These are phyloP conservation scores for Fistulinella prunicolor DNA, from an alignment of 768 basidiomycete genomes.

Conservation along the genomic window DNA sequence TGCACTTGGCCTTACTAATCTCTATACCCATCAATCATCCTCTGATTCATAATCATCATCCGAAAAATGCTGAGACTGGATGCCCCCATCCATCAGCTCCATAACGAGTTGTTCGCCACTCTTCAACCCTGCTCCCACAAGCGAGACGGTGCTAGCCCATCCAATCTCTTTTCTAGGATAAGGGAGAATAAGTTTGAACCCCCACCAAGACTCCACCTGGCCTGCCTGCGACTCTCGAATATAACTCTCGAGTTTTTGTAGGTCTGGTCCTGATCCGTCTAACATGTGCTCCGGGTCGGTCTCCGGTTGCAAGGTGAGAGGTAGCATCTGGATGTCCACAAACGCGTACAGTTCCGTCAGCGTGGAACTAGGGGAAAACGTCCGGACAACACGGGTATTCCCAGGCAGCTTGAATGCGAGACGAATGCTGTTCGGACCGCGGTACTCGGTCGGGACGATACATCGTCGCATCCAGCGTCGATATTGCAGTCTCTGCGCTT, in stretches of 20 bases:
- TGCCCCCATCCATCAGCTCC: conserved; percentile 36
- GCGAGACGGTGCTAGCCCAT: conserved; percentile 40
- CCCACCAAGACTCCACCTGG: conserved; percentile 56
- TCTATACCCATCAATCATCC: conserved; percentile 26
- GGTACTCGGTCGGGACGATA: conserved; percentile 37
- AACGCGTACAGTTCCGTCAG: conserved; percentile 69
- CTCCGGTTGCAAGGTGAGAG: conserved; percentile 34
- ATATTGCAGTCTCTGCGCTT: conserved; percentile 48
- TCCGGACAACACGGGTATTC: conserved; percentile 56
- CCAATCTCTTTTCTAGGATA: conserved; percentile 68
- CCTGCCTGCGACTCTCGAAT: conserved; percentile 30
- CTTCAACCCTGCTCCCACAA: conserved; percentile 48
- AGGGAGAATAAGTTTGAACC: conserved; percentile 63
- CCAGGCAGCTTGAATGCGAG: conserved; percentile 54
- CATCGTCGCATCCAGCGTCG: conserved; percentile 55
- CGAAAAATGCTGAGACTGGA: conserved; percentile 29
- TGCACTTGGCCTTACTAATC: too few species aligned
- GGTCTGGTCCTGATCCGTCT: conserved; percentile 31
- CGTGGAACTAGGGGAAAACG: conserved; percentile 47
- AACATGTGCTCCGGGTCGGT: conserved; percentile 46
- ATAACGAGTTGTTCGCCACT: conserved; percentile 66
- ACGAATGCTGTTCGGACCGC: conserved; percentile 33
- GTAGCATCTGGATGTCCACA: conserved; percentile 62
- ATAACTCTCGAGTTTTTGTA: conserved; percentile 35
- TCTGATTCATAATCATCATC: conserved; percentile 62